These are phyloP conservation scores for Fusarium sulawesiense DNA, from an alignment of 2,329 filamentous ascomycete species.

Conservation along the genomic window DNA sequence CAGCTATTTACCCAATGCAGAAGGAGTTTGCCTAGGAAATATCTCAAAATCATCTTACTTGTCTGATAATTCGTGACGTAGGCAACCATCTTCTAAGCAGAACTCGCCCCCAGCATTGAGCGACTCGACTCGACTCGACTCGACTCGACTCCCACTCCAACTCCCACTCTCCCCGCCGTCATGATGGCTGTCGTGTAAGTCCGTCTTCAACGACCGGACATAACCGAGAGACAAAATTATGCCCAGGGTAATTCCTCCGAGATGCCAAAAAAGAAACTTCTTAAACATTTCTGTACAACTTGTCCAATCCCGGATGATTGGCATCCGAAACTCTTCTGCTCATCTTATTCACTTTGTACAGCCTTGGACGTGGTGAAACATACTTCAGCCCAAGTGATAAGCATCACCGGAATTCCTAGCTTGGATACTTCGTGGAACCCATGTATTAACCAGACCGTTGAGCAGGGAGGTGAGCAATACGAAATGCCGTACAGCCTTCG, in stretches of 20 bases:
- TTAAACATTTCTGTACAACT: conserved; percentile 18
- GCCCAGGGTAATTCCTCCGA: conserved; percentile 17
- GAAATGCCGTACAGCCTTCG: conserved; percentile 34
- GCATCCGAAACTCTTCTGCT: not conserved
- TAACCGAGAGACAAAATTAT: conserved; percentile 36
- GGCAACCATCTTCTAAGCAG: conserved; percentile 19
- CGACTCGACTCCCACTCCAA: not conserved
- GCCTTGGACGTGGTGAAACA: conserved; percentile 9
- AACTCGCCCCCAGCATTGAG: conserved; percentile 6
- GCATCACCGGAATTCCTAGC: conserved; percentile 4
- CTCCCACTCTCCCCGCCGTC: conserved; percentile 3
- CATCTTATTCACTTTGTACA: conserved; percentile 4
- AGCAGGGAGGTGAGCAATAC: conserved; percentile 29
- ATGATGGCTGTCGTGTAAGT: conserved; percentile 33
- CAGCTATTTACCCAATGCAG: conserved; percentile 31
- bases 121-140: not conserved
- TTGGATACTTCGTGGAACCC: conserved; percentile 11
- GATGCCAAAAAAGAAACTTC: conserved; percentile 22
- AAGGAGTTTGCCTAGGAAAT: conserved; percentile 17
- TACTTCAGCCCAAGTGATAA: conserved; percentile 3
- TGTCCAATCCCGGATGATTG: conserved; percentile 2
- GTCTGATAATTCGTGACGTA: conserved; percentile 26
- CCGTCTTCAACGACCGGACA: conserved; percentile 20
- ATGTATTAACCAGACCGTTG: conserved; percentile 11
- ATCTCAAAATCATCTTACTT: conserved; percentile 16